These are phyloP conservation scores for Pinus taeda DNA, from an alignment of 75 land plant genomes.

Conservation along the genomic window DNA sequence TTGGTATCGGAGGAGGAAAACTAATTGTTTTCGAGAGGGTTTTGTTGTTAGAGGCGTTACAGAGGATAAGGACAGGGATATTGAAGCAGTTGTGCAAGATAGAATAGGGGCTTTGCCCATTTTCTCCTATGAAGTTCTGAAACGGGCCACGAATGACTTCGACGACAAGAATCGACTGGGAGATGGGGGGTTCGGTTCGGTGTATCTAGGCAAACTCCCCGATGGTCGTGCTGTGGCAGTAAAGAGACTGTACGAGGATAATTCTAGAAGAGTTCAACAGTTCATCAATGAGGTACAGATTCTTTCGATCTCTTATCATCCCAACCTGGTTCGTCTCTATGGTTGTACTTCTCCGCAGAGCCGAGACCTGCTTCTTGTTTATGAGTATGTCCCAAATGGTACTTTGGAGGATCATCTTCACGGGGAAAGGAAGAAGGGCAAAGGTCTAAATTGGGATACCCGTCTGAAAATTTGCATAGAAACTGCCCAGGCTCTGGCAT, in stretches of 20 bases:
- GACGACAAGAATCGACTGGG: conserved; percentile 17
- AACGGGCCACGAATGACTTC: conserved; percentile 33
- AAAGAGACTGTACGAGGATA: conserved; percentile 19
- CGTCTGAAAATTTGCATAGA: not conserved
- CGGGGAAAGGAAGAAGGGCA: not conserved
- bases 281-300: conserved; percentile 27
- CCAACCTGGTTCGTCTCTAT: conserved; percentile 22
- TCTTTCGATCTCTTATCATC: conserved; percentile 19
- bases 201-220: conserved; percentile 26
- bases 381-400: conserved; percentile 36
- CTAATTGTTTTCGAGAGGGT: not conserved
- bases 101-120: conserved; percentile 5
- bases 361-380: conserved; percentile 29
- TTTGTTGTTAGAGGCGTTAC: not conserved
- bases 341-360: conserved; percentile 17
- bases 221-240: conserved; percentile 25
- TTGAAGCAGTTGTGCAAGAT: not conserved
- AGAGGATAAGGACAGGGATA: not conserved
- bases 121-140: conserved; percentile 28
- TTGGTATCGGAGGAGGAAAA: not conserved
- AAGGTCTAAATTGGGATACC: conserved; percentile 16
- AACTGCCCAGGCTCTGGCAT: conserved; percentile 11
- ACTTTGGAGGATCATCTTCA: conserved; percentile 33
- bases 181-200: conserved; percentile 29
- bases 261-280: conserved; percentile 17